Base-by-base conservation (phyloP, 2,329 filamentous ascomycete genomes). In the Leptodontidium sp. region DNA sequence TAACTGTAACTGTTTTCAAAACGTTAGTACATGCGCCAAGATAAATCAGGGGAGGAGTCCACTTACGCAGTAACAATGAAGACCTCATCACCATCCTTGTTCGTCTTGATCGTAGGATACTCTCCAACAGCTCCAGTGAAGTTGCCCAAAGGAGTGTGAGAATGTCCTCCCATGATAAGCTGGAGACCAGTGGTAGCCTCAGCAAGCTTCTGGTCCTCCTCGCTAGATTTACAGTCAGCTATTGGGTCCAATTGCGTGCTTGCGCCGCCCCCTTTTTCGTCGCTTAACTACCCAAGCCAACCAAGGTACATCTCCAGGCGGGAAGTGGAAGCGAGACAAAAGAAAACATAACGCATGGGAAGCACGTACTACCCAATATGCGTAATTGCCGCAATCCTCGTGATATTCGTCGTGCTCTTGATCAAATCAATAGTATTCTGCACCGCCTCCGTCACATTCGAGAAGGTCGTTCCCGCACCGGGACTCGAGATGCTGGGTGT, bases 151-250 rank as follows among this genome's bases (percentile, higher is more conserved):
- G 86, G 85, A 0, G 87, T 90, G 78, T 86, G 84, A 67, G 82
- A 85, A 79, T 90, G 88, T 29, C 87, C 88, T 29, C 88, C 88
- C 78, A 91, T 88, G 79, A 91, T 91, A 55, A 91, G 83, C n/a
- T 88, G 85, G n/a, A 91, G 82, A 11, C 89, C 89, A 14, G 84
- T 85, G 0, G 88, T 90, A 69, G 85, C 80, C 71, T 84, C 79
- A 1, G 89, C 89, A 12, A 91, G 84, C 65, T 85, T 82, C 76
- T 88, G 83, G 77, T 91, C 89, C 62, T 87, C 83, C 0, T 89
- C 86, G 75, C 62, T 64, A 24, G 1, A 15, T 17, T 32, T 47
- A 8, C 8, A 32, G 24, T 55, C 38, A 57, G 50, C 49, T 24
- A 38, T 6, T 1, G 2, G 8, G 5, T 26, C 35, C 49, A 45